A percentile compares a stretch with the other conserved stretches of the same genome.
These are phyloP conservation scores for Hyphodiscus hymeniophilus DNA, from an alignment of 495 filamentous ascomycete species.

Conservation along the genomic window DNA sequence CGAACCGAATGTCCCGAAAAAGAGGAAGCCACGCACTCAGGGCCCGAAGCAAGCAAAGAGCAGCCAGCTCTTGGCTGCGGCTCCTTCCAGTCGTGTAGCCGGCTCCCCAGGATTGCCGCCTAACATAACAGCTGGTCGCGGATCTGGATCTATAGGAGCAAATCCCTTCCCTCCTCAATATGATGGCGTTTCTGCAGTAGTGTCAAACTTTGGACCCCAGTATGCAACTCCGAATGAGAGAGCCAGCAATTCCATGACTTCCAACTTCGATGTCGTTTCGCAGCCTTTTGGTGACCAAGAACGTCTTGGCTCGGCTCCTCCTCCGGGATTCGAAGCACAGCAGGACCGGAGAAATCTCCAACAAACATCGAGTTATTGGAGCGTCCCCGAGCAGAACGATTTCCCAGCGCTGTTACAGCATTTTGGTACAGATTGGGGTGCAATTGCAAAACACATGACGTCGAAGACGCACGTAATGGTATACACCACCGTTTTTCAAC, in stretches of 20 bases:
- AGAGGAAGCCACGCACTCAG: constrained; percentile 23
- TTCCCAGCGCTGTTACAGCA: constrained; percentile 69
- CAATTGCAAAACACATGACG: constrained; percentile 79
- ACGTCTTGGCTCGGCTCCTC: constrained; percentile 25
- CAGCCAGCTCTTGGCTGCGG: constrained; percentile 26
- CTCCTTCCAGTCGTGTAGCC: constrained; percentile 5
- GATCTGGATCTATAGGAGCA: constrained; percentile 4
- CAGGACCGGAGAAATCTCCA: constrained; percentile 34
- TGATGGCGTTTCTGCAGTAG: constrained; percentile 12
- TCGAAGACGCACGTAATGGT: constrained; percentile 95
- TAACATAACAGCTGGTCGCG: background rate
- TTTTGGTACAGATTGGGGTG: constrained; percentile 82
- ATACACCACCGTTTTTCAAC: constrained; percentile 25
- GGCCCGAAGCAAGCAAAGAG: constrained; percentile 28
- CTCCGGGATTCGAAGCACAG: constrained; percentile 30
- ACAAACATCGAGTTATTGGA: constrained; percentile 92
- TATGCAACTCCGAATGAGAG: constrained; percentile 12
- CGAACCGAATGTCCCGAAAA: constrained; percentile 16
- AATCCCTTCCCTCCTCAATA: constrained; percentile 11
- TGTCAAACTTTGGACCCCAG: constrained; percentile 32
- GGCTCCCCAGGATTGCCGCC: constrained; percentile 13
- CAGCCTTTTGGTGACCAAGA: constrained; percentile 24
- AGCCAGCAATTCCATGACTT: constrained; percentile 29
- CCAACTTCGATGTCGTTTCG: constrained; percentile 24
- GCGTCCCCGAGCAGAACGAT: constrained; percentile 79